phyloP scores from a whole-genome alignment of 2,329 filamentous ascomycete genomes.

The Fusarium sp. region DNA sequence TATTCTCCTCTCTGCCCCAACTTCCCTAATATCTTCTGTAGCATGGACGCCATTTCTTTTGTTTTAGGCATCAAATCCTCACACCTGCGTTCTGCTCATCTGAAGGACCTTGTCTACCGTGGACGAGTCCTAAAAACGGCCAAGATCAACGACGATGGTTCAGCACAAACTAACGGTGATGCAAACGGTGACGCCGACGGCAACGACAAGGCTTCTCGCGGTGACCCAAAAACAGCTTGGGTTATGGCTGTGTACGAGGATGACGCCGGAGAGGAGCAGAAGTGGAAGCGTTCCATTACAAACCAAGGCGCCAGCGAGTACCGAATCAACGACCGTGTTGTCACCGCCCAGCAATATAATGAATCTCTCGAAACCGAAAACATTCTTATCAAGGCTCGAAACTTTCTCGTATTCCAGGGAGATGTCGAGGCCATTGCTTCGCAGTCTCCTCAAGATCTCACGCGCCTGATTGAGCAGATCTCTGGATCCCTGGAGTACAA shows the following conservation, averaged over 20 bases:
- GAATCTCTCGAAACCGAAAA: constrained; percentile 92
- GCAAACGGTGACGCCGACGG: constrained; percentile 72
- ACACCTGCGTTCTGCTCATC: constrained; percentile 92
- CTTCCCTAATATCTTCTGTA: constrained; percentile 54
- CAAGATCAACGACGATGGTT: constrained; percentile 91
- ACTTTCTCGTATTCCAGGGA: constrained; percentile 98
- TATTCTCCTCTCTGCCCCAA: not conserved
- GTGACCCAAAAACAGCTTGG: constrained; percentile 95
- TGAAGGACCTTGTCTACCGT: constrained; percentile 95
- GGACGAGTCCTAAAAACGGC: constrained; percentile 92
- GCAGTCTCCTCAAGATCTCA: constrained; percentile 93
- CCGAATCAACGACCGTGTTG: constrained; percentile 92
- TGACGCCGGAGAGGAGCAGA: constrained; percentile 93
- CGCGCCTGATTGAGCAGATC: constrained; percentile 94
- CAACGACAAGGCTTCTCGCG: constrained; percentile 75
- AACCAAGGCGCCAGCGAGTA: constrained; percentile 92
- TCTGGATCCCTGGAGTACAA: constrained; percentile 97
- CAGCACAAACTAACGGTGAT: constrained; percentile 73
- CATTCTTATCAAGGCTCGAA: constrained; percentile 96
- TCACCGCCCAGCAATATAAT: constrained; percentile 93
- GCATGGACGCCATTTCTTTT: constrained; percentile 99
- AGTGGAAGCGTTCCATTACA: constrained; percentile 96
- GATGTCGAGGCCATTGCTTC: constrained; percentile 97
- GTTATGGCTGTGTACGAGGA: constrained; percentile 99
- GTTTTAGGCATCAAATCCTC: constrained; percentile 98